Base-by-base conservation (phyloP, 106 monocot genomes). In the Posidonia australis region DNA sequence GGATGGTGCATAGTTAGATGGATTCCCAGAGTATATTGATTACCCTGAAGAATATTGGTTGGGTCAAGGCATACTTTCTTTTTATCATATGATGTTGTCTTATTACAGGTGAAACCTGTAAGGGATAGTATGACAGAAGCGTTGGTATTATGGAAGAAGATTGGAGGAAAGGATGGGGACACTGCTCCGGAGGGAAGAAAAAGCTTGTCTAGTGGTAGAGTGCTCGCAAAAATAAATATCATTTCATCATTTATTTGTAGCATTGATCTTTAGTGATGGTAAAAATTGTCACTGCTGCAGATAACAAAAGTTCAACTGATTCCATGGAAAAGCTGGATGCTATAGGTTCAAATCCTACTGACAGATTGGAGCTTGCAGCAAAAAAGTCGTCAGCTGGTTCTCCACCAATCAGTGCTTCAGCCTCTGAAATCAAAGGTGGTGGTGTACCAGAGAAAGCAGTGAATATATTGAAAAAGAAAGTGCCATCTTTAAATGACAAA, bases 41-140 rank as follows among this genome's bases (percentile, higher is more conserved):
- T 36, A 4, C 7, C 7, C 36, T 36, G 7, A 36, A 36, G 7
- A 36, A 36, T 36, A 36, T 36, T 36, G 2, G 36, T 36, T n/a
- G 36, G 7, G 36, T 4, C 36, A 36, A 36, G 36, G 36, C 36
- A 4, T 36, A 36, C 36, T 36, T 5, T 57, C 24, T 28, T 57
- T 26, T 1, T 30, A 25, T 57, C 23, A 53, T 21, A 53, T 53
- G n/a, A 21, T n/a, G 48, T 58, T 10, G 30, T 42, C 16, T 4
- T 61, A 16, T 69, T 41, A 10, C 70, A 96, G 96, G 90, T 96
- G 26, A 96, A 87, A 71, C 96, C 87, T 58, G 96, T 90, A 54
- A 86, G 96, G 58, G 96, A 96, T 60, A 90, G 90, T 76, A 80
- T 90, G 74, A 69, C 66, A 54, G 90, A 87, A 46, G 90, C 90